These are phyloP conservation scores for Daldinia bambusicola DNA, from an alignment of 495 filamentous ascomycete species.

Conservation along the genomic window DNA sequence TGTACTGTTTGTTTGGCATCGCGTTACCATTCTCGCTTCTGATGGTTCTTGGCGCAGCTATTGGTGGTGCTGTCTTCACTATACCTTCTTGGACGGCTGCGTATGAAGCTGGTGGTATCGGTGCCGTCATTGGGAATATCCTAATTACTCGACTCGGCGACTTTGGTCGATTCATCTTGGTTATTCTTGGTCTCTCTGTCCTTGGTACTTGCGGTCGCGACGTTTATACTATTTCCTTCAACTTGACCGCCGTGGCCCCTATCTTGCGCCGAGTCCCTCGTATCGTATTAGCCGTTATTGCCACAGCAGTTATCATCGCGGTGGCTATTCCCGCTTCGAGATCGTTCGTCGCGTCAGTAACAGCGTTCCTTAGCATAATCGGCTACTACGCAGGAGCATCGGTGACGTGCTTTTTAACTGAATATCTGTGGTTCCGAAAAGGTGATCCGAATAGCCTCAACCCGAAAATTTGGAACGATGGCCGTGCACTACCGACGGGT, in stretches of 20 bases:
- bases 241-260: constrained; percentile 56
- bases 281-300: constrained; percentile 53
- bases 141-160: constrained; percentile 53
- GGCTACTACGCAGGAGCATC: constrained; percentile 58
- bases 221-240: constrained; percentile 53
- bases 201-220: constrained; percentile 54
- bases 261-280: constrained; percentile 53
- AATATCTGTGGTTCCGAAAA: constrained; percentile 55
- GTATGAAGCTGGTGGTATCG: constrained; percentile 51
- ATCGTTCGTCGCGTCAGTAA: constrained; percentile 54
- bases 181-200: constrained; percentile 57
- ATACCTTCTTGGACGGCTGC: constrained; percentile 48
- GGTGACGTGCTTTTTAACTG: constrained; percentile 52
- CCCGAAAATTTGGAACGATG: constrained; percentile 53
- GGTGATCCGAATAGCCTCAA: constrained; percentile 45
- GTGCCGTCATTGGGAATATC: constrained; percentile 58
- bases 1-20: constrained; percentile 53
- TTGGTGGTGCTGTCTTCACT: constrained; percentile 50
- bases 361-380: constrained; percentile 58
- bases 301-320: constrained; percentile 54
- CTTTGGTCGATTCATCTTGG: constrained; percentile 59
- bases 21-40: constrained; percentile 56
- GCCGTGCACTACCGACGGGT: constrained; percentile 53
- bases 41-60: constrained; percentile 59
- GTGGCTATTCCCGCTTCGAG: constrained; percentile 57